A percentile compares a stretch with the other conserved stretches of the same genome.
Conservation (phyloP, 2,329 filamentous ascomycete species). For the Epicoccum nigrum region DNA sequence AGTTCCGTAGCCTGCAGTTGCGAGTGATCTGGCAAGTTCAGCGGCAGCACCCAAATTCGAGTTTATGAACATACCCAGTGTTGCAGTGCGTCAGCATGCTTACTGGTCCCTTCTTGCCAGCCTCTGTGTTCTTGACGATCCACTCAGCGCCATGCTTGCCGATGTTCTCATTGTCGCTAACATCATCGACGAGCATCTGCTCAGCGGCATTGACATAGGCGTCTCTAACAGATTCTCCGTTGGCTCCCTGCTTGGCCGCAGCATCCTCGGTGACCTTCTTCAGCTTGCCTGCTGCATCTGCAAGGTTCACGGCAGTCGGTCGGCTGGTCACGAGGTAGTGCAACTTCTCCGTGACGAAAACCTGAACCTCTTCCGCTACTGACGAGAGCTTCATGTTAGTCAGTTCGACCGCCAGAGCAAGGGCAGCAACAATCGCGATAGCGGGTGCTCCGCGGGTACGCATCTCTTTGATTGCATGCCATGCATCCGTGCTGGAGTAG, state of each 20-base stretch:
- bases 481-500: constrained; percentile 73
- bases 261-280: constrained; percentile 65
- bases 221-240: constrained; percentile 63
- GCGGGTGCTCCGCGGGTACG: constrained; percentile 82
- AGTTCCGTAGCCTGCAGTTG: constrained; percentile 96
- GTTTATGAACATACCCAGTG: constrained; percentile 68
- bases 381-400: constrained; percentile 61
- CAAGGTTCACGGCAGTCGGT: constrained; percentile 93
- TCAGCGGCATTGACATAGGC: constrained; percentile 83
- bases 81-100: constrained; percentile 98
- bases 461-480: constrained; percentile 84
- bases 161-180: constrained; percentile 85
- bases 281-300: constrained; percentile 84
- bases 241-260: constrained; percentile 52
- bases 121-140: constrained; percentile 68
- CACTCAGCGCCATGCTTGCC: constrained; percentile 83
- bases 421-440: constrained; percentile 95
- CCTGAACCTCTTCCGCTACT: constrained; percentile 65
- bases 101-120: constrained; percentile 61
- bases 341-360: constrained; percentile 76
- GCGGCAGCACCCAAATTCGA: neutral
- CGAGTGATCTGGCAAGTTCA: constrained; percentile 70
- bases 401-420: constrained; percentile 86
- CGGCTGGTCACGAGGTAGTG: constrained; percentile 88
- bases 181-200: constrained; percentile 83